These are phyloP conservation scores for Herpetomonas muscarum DNA, from an alignment of 208 protist genomes.

Conservation along the genomic window DNA sequence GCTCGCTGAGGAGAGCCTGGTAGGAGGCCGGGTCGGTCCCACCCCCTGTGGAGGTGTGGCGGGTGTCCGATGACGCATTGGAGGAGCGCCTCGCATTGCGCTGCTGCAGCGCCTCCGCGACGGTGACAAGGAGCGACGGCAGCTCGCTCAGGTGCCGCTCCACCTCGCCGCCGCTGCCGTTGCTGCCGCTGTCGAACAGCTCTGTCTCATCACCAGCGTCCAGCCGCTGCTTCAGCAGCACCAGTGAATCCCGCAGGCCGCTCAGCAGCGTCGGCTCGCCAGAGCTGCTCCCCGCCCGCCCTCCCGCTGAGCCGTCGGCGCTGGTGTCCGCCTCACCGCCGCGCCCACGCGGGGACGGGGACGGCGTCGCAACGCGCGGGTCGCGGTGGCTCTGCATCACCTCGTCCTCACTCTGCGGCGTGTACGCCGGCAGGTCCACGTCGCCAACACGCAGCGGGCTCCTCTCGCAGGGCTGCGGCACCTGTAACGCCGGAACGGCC, in stretches of 20 bases:
- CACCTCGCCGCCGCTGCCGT: slow-evolving; percentile 19
- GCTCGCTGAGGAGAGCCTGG: slow-evolving; percentile 25
- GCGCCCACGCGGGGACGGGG: too few relatives aligned
- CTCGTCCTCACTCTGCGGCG: background rate
- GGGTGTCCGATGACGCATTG: background rate
- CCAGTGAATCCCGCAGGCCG: slow-evolving; percentile 33
- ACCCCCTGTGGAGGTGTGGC: slow-evolving; percentile 5
- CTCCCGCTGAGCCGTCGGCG: background rate
- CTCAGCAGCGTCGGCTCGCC: background rate
- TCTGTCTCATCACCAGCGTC: slow-evolving; percentile 15
- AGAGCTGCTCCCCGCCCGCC: background rate
- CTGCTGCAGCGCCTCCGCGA: slow-evolving; percentile 41
- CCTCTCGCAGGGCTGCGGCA: background rate
- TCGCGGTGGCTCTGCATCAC: background rate
- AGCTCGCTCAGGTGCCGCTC: slow-evolving; percentile 30
- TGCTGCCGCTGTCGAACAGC: slow-evolving; percentile 3
- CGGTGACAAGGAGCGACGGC: slow-evolving; percentile 20
- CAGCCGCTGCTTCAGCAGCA: slow-evolving; percentile 35
- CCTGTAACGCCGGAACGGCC: background rate
- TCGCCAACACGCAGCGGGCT: background rate
- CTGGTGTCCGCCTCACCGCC: background rate
- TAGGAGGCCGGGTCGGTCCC: background rate
- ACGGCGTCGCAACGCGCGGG: background rate
- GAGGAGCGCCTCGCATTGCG: slow-evolving; percentile 11
- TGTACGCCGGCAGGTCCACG: background rate